A percentile compares a stretch with the other conserved stretches of the same genome.
These are phyloP conservation scores for Pinus albicaulis DNA, from an alignment of 75 land plant species.

Conservation along the genomic window DNA sequence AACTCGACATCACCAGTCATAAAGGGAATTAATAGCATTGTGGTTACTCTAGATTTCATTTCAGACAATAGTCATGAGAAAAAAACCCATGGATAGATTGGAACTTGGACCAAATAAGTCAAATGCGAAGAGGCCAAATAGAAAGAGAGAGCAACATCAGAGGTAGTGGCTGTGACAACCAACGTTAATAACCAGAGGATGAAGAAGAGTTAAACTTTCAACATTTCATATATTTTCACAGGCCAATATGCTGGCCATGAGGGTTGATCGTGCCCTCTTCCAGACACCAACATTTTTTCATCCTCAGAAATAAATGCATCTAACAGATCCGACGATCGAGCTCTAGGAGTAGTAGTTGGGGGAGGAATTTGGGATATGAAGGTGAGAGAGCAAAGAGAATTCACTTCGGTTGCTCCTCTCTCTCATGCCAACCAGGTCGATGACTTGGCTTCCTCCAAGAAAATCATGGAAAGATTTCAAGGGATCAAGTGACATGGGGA, in stretches of 20 bases:
- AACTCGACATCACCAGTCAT: no score
- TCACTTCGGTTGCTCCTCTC: not conserved
- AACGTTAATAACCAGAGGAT: constrained; percentile 22
- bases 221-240: constrained; percentile 25
- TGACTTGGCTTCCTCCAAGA: constrained; percentile 11
- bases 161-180: constrained; percentile 17
- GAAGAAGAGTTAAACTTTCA: constrained; percentile 28
- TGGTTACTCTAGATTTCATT: no score
- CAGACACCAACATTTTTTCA: not conserved
- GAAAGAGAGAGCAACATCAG: constrained; percentile 11
- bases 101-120: constrained; percentile 48
- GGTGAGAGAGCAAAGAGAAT: constrained; percentile 1
- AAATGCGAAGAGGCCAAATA: constrained; percentile 38
- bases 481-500: not conserved
- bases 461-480: not conserved
- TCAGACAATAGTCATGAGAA: not conserved
- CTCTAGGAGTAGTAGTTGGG: constrained; percentile 10
- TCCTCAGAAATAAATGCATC: constrained; percentile 11
- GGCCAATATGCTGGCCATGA: constrained; percentile 46
- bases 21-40: no score
- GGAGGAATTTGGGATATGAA: constrained; percentile 6
- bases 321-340: constrained; percentile 10
- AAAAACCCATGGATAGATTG: constrained; percentile 34
- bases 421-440: constrained; percentile 22
- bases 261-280: constrained; percentile 12